Evolutionary conservation across 2,329 filamentous ascomycete genomes (phyloP).

Genomic region (Claviceps paspali): DNA sequence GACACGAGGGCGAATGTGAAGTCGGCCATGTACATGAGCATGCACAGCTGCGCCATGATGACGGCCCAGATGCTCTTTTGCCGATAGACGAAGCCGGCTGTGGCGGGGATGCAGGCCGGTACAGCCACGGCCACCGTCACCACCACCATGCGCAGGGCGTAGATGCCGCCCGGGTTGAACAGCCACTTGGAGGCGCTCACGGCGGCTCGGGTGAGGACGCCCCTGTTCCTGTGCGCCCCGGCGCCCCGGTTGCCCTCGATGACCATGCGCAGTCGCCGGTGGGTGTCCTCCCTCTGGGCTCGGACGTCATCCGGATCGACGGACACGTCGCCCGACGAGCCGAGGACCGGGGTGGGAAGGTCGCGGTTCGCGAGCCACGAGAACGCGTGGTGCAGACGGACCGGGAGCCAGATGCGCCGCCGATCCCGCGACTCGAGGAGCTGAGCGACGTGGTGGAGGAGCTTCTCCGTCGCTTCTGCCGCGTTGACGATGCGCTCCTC

Average conservation of each 20-base stretch:
- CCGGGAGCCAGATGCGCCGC: conserved; percentile 27
- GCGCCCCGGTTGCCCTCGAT: conserved; percentile 13
- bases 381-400: conserved; percentile 21
- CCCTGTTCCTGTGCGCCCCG: conserved; percentile 6
- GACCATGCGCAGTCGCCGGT: conserved; percentile 19
- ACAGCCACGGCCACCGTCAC: conserved; percentile 29
- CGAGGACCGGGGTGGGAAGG: conserved; percentile 8
- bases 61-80: conserved; percentile 37
- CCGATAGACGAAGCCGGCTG: conserved; percentile 34
- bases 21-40: conserved; percentile 34
- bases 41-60: conserved; percentile 32
- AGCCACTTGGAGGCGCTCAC: conserved; percentile 24
- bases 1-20: conserved; percentile 30
- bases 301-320: conserved; percentile 11
- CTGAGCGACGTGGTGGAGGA: conserved; percentile 21
- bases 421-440: conserved; percentile 20
- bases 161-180: conserved; percentile 27
- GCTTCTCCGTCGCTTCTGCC: conserved; percentile 14
- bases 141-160: conserved; percentile 30
- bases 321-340: conserved; percentile 7
- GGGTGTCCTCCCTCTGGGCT: conserved; percentile 19
- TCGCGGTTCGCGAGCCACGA: conserved; percentile 21
- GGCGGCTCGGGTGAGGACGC: conserved; percentile 10
- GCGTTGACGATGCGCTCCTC: conserved; percentile 25
- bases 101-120: conserved; percentile 24